Evolutionary conservation across 257 asterid species (phyloP).

Genomic region (Avicennia marina): DNA sequence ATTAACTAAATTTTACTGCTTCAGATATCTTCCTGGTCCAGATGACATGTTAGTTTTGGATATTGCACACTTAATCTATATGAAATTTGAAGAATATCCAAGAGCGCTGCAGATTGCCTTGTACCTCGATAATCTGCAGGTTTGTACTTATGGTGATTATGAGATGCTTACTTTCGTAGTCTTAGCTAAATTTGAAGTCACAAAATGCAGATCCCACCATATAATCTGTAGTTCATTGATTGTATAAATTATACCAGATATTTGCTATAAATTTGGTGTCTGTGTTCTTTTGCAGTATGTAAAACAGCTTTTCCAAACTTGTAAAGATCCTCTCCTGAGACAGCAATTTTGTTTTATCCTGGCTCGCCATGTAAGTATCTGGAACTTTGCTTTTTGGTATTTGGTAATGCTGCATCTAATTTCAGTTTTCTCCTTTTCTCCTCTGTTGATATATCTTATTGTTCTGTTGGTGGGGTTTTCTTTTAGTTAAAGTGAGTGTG

Average conservation of each 20-base stretch:
- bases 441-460: not conserved
- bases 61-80: conserved; percentile 70
- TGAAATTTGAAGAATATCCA: conserved; percentile 78
- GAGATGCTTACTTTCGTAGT: conserved; percentile 10
- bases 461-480: not conserved
- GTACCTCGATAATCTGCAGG: conserved; percentile 77
- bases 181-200: too few relatives aligned
- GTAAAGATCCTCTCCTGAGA: conserved; percentile 53
- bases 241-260: not conserved
- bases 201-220: conserved; percentile 6
- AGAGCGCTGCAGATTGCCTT: conserved; percentile 82
- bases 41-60: conserved; percentile 81
- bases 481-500: too few relatives aligned
- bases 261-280: conserved; percentile 7
- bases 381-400: conserved; percentile 4
- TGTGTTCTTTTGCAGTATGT: conserved; percentile 59
- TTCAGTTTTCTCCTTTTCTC: not conserved
- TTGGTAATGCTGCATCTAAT: not conserved
- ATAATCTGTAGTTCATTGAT: too few relatives aligned
- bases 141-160: conserved; percentile 22
- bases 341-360: conserved; percentile 81
- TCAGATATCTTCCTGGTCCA: conserved; percentile 91
- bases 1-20: conserved; percentile 10
- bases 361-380: conserved; percentile 82
- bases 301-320: conserved; percentile 54